Evolutionary conservation across 139 green algal genomes (phyloP).

Genomic region (Yamagishiella unicocca): DNA sequence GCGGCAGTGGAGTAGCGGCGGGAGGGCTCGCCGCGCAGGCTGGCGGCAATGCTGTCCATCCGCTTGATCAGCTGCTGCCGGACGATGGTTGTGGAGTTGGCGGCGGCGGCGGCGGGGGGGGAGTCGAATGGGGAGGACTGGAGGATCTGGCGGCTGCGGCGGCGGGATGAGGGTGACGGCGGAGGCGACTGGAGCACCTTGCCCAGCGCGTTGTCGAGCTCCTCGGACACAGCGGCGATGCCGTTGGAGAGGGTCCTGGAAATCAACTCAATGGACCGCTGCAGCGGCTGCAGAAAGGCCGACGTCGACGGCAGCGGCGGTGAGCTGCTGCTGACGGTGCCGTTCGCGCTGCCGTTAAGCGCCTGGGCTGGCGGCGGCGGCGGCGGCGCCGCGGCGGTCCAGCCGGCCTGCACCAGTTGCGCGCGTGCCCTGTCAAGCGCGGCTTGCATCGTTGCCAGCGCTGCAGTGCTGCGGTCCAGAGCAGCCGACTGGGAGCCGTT

Average conservation of each 20-base stretch:
- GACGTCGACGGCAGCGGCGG: too few species aligned
- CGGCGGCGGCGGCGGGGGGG: background rate
- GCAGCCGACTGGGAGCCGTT: too few species aligned
- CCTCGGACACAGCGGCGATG: background rate
- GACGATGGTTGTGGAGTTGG: constrained; percentile 6
- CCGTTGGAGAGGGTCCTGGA: background rate
- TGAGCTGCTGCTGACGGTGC: background rate
- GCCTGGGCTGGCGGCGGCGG: background rate
- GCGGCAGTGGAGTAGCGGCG: background rate
- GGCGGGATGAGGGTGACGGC: background rate
- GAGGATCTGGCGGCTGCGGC: background rate
- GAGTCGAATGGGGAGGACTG: background rate
- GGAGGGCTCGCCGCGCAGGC: background rate
- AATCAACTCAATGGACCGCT: background rate
- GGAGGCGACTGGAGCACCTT: background rate
- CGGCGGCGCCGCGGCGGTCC: background rate
- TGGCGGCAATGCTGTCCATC: background rate
- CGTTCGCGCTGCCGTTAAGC: background rate
- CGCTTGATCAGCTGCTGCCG: background rate
- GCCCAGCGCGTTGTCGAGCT: constrained; percentile 33
- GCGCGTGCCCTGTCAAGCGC: background rate
- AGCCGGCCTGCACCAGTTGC: background rate
- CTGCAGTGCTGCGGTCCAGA: background rate
- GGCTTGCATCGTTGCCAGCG: background rate
- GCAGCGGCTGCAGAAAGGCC: background rate